These are phyloP conservation scores for Cystobasidium sp. DNA, from an alignment of 1,284 basidiomycete genomes.

Conservation along the genomic window DNA sequence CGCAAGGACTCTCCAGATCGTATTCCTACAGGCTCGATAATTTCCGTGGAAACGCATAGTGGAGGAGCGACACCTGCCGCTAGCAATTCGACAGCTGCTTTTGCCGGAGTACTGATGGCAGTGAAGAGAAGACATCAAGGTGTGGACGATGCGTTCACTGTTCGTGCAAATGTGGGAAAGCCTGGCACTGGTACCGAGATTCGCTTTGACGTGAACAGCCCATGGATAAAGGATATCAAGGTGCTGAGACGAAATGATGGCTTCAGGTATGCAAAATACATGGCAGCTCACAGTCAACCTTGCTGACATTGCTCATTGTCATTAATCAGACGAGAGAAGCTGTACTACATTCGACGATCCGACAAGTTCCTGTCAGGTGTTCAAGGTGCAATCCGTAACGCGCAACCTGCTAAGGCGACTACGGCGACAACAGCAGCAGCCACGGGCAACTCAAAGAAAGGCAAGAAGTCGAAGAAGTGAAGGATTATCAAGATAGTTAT, in stretches of 20 bases:
- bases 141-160: slow-evolving; percentile 39
- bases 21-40: slow-evolving; percentile 41
- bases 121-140: slow-evolving; percentile 42
- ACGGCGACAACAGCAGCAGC: neutral
- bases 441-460: slow-evolving; percentile 27
- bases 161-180: slow-evolving; percentile 34
- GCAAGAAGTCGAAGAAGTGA: slow-evolving; percentile 7
- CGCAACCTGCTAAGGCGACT: slow-evolving; percentile 6
- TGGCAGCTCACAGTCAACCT: neutral
- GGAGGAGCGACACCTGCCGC: slow-evolving; percentile 27
- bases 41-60: slow-evolving; percentile 40
- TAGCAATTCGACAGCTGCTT: slow-evolving; percentile 30
- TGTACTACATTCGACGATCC: slow-evolving; percentile 41
- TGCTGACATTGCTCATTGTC: neutral
- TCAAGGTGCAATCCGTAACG: slow-evolving; percentile 34
- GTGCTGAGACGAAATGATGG: slow-evolving; percentile 24
- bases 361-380: slow-evolving; percentile 33
- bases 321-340: slow-evolving; percentile 35
- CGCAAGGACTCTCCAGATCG: slow-evolving; percentile 27
- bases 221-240: slow-evolving; percentile 42
- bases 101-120: slow-evolving; percentile 40
- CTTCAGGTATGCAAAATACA: slow-evolving; percentile 17
- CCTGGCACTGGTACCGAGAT: slow-evolving; percentile 38
- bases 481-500: neutral
- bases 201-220: slow-evolving; percentile 42